phyloP scores from a whole-genome alignment of 306 rosid genomes.

The Datisca glomerata region DNA sequence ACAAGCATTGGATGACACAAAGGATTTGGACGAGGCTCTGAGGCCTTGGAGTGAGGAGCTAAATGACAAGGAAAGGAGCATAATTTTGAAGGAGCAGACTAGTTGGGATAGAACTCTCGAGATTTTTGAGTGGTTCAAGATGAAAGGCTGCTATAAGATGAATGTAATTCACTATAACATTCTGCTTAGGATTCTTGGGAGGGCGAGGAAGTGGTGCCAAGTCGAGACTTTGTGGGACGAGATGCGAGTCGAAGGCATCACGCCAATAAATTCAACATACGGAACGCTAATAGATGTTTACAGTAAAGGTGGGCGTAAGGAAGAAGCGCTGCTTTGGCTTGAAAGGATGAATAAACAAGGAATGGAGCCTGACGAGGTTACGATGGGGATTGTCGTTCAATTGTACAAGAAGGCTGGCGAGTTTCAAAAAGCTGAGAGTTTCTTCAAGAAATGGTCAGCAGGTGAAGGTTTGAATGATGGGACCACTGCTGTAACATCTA shows the following conservation, averaged over 20 bases:
- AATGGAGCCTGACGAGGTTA: conserved; percentile 87
- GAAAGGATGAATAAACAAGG: conserved; percentile 60
- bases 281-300: conserved; percentile 87
- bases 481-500: conserved; percentile 5
- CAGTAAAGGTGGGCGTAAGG: conserved; percentile 63
- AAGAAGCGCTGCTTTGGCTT: conserved; percentile 69
- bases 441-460: conserved; percentile 61
- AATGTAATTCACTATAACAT: conserved; percentile 79
- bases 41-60: conserved; percentile 43
- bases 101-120: conserved; percentile 54
- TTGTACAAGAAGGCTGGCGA: conserved; percentile 80
- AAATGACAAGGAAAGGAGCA: conserved; percentile 50
- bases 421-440: conserved; percentile 63
- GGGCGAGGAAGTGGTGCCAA: conserved; percentile 40
- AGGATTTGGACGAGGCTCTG: conserved; percentile 54
- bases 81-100: conserved; percentile 59
- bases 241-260: conserved; percentile 47
- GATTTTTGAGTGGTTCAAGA: conserved; percentile 64
- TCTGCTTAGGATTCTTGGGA: conserved; percentile 47
- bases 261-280: conserved; percentile 60
- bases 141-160: conserved; percentile 46
- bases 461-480: conserved; percentile 20
- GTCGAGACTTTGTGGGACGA: conserved; percentile 57
- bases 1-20: conserved; percentile 36
- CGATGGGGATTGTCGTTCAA: conserved; percentile 85